Evolutionary conservation across 1,284 basidiomycete species (phyloP).

Genomic region (Wallemia ichthyophaga): DNA sequence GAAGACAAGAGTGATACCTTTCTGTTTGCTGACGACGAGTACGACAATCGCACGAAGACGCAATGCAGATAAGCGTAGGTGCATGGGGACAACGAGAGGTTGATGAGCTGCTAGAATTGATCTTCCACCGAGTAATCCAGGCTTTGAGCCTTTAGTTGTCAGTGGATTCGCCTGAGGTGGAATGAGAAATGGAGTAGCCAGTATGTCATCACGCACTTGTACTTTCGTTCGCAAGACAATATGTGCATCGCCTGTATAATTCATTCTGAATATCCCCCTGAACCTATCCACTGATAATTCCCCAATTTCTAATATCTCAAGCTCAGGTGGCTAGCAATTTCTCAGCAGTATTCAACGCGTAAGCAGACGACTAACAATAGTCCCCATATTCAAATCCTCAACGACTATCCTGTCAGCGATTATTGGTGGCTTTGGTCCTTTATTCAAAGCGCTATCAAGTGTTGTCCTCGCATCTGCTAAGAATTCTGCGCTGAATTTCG

Average conservation of each 20-base stretch:
- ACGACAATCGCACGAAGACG: slow-evolving; percentile 86
- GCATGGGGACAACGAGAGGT: slow-evolving; percentile 88
- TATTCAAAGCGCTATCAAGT: slow-evolving; percentile 83
- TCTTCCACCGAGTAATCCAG: slow-evolving; percentile 35
- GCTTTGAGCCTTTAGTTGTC: slow-evolving; percentile 40
- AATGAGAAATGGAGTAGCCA: slow-evolving; percentile 12
- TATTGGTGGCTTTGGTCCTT: slow-evolving; percentile 77
- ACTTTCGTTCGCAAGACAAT: slow-evolving; percentile 88
- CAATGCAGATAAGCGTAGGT: slow-evolving; percentile 78
- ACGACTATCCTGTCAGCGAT: slow-evolving; percentile 95
- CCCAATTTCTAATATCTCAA: slow-evolving; percentile 91
- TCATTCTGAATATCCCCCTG: slow-evolving; percentile 81
- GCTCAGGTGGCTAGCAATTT: slow-evolving; percentile 51
- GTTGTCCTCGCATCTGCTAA: slow-evolving; percentile 75
- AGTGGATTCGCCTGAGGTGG: slow-evolving; percentile 59
- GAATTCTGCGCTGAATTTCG: slow-evolving; percentile 78
- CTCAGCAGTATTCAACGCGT: neutral
- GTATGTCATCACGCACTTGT: slow-evolving; percentile 26
- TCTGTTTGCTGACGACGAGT: slow-evolving; percentile 80
- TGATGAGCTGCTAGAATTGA: slow-evolving; percentile 76
- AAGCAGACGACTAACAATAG: slow-evolving; percentile 31
- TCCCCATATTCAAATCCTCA: slow-evolving; percentile 91
- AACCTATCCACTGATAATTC: slow-evolving; percentile 88
- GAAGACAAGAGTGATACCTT: slow-evolving; percentile 96
- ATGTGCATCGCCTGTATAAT: slow-evolving; percentile 85